Percentiles rank a stretch among this genome's conserved stretches.
Evolutionary conservation across 768 basidiomycete species (phyloP).

Genomic region (Tulasnella sp.): DNA sequence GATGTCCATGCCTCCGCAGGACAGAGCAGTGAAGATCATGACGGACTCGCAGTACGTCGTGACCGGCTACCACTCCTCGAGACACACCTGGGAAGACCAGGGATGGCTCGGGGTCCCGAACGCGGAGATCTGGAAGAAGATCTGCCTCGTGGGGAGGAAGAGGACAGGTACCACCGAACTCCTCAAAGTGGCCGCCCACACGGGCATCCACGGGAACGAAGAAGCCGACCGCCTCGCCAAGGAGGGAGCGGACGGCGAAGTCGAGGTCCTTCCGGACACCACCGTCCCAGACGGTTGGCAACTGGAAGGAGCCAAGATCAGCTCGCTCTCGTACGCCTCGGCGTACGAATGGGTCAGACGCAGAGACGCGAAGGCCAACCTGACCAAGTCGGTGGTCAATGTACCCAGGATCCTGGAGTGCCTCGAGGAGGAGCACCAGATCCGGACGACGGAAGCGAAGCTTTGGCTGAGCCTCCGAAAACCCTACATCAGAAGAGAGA

Average conservation of each 20-base stretch:
- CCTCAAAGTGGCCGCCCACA: conserved; percentile 7
- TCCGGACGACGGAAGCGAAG: too few relatives aligned
- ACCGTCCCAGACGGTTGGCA: background rate
- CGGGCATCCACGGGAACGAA: conserved; percentile 6
- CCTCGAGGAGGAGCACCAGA: too few relatives aligned
- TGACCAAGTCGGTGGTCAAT: too few relatives aligned
- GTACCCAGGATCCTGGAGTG: too few relatives aligned
- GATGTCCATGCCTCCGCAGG: too few relatives aligned
- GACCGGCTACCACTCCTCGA: too few relatives aligned
- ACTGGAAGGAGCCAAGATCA: background rate
- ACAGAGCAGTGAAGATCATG: background rate
- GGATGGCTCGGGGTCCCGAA: background rate
- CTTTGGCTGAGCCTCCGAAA: background rate
- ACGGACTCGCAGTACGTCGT: conserved; percentile 14
- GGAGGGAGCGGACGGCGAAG: background rate
- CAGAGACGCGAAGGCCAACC: background rate
- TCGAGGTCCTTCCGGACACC: background rate
- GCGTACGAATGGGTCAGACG: background rate
- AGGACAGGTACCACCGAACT: background rate
- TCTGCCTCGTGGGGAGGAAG: background rate
- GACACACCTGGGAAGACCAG: background rate
- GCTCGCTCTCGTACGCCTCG: background rate
- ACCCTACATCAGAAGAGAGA: background rate
- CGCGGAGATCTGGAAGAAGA: background rate
- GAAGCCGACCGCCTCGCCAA: background rate